Conservation (phyloP, 768 basidiomycete genomes). For the Trichaptum fuscoviolaceum region DNA sequence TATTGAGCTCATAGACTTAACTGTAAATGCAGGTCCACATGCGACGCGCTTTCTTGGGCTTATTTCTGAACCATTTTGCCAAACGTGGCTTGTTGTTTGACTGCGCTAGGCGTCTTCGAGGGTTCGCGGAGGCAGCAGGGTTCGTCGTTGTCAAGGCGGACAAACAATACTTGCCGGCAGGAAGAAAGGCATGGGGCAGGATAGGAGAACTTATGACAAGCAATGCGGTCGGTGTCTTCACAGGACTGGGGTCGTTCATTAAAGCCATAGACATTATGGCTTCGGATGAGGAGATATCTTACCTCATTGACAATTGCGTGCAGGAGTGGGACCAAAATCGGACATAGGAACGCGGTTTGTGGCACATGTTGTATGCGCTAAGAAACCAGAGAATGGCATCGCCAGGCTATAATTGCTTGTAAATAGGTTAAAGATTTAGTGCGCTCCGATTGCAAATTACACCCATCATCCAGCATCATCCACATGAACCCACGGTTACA, state of each 20-base stretch:
- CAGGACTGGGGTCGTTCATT: background rate
- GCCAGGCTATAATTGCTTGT: no score
- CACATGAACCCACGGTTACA: constrained; percentile 2
- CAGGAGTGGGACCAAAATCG: background rate
- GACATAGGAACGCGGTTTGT: background rate
- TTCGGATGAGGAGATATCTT: background rate
- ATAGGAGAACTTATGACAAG: background rate
- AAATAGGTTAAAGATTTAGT: background rate
- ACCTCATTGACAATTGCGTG: background rate
- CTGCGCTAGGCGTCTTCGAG: background rate
- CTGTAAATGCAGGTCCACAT: constrained; percentile 4
- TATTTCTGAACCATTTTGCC: background rate
- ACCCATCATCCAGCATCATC: constrained; percentile 5
- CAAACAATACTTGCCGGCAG: background rate
- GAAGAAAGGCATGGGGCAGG: background rate
- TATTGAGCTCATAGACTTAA: constrained; percentile 24
- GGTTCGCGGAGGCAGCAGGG: background rate
- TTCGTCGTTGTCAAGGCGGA: background rate
- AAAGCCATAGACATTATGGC: background rate
- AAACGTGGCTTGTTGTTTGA: background rate
- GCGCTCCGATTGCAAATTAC: constrained; percentile 7
- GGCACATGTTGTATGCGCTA: background rate
- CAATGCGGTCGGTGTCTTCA: background rate
- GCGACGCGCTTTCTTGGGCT: background rate
- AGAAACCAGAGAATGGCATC: background rate